phyloP scores from a whole-genome alignment of 2,329 filamentous ascomycete species.

The Graphilbum fragrans region DNA sequence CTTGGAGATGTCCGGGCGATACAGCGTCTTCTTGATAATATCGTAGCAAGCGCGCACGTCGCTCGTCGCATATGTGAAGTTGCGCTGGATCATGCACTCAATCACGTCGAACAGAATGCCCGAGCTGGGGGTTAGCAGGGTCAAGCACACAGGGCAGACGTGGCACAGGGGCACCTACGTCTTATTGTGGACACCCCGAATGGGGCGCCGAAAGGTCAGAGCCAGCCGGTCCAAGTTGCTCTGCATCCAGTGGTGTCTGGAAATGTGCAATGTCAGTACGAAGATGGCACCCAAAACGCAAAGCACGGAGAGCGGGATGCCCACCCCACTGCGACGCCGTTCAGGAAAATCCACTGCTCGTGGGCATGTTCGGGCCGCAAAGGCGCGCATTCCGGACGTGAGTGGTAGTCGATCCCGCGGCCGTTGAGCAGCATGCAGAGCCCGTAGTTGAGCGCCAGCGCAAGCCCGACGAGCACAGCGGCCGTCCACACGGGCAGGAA shows the following conservation, averaged over 20 bases:
- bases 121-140: slow-evolving; percentile 12
- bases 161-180: slow-evolving; percentile 29
- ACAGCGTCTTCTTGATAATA: slow-evolving; percentile 50
- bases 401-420: slow-evolving; percentile 35
- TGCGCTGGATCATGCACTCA: slow-evolving; percentile 66
- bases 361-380: slow-evolving; percentile 36
- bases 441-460: slow-evolving; percentile 35
- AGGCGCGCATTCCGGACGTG: slow-evolving; percentile 39
- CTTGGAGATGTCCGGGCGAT: slow-evolving; percentile 50
- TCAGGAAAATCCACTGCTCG: slow-evolving; percentile 73
- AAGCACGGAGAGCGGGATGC: slow-evolving; percentile 17
- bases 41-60: slow-evolving; percentile 53
- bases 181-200: slow-evolving; percentile 64
- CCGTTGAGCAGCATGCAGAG: slow-evolving; percentile 44
- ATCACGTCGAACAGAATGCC: slow-evolving; percentile 67
- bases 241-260: slow-evolving; percentile 52
- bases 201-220: slow-evolving; percentile 56
- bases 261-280: too few relatives aligned
- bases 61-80: slow-evolving; percentile 57
- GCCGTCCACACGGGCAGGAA: slow-evolving; percentile 38
- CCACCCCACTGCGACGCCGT: slow-evolving; percentile 55
- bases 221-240: slow-evolving; percentile 60
- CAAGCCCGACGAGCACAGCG: slow-evolving; percentile 23
- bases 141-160: not conserved
- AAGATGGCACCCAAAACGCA: not conserved